Conservation (phyloP, 2,329 filamentous ascomycete genomes). For the Penicillium paneum region DNA sequence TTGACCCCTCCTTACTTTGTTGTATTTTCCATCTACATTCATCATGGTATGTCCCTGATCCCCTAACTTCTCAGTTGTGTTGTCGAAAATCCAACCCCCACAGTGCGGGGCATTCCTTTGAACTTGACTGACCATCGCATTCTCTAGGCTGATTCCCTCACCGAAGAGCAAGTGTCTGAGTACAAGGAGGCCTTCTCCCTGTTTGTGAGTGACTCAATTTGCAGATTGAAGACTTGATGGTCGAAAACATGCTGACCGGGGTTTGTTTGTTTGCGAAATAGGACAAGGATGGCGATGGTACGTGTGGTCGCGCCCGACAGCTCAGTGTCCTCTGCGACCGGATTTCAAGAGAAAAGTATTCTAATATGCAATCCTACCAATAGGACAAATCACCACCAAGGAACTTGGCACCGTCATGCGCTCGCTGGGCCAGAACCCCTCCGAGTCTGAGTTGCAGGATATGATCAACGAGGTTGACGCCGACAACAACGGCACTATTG, state of each 20-base stretch:
- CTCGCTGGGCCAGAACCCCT: conserved; percentile 84
- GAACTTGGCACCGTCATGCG: conserved; percentile 88
- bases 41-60: conserved; percentile 31
- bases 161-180: conserved; percentile 99
- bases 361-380: conserved; percentile 13
- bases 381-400: conserved; percentile 89
- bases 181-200: conserved; percentile 99
- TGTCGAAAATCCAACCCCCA: conserved; percentile 25
- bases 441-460: conserved; percentile 84
- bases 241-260: conserved; percentile 16
- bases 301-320: conserved; percentile 44
- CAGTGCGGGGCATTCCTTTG: conserved; percentile 34
- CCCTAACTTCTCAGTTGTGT: conserved; percentile 2
- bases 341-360: not conserved
- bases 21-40: conserved; percentile 16
- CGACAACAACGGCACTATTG: conserved; percentile 89
- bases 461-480: conserved; percentile 95
- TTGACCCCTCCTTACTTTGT: conserved; percentile 16
- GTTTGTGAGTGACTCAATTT: conserved; percentile 69
- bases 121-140: conserved; percentile 28
- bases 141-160: conserved; percentile 87
- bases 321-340: not conserved
- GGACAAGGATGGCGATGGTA: conserved; percentile 91
- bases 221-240: not conserved
- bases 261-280: conserved; percentile 38